phyloP scores from a whole-genome alignment of 208 protist species.

The Leishmania amazonensis region DNA sequence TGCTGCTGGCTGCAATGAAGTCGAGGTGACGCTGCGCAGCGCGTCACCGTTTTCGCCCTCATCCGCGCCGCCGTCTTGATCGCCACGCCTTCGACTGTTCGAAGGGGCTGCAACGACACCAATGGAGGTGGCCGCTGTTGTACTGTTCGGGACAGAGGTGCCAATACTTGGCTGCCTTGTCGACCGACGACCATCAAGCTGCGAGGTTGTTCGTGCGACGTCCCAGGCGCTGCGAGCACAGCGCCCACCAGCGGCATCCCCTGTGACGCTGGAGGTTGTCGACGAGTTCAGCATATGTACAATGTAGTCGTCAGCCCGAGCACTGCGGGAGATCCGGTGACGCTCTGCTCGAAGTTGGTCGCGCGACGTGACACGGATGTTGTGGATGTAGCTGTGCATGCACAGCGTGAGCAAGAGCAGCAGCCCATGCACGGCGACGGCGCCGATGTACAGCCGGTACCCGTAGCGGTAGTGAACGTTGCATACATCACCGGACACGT shows the following conservation, averaged over 20 bases:
- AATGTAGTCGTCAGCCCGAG: slow-evolving; percentile 16
- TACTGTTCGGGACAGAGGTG: background rate
- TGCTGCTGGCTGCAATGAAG: background rate
- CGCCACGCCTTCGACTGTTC: background rate
- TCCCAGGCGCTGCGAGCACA: background rate
- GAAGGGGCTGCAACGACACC: background rate
- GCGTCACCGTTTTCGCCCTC: background rate
- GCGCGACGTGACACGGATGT: slow-evolving; percentile 32
- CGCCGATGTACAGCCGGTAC: slow-evolving; percentile 60
- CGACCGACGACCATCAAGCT: background rate
- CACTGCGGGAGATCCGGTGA: slow-evolving; percentile 5
- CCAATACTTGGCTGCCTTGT: background rate
- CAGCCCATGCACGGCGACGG: slow-evolving; percentile 47
- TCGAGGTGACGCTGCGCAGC: background rate
- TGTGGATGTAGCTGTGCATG: slow-evolving; percentile 58
- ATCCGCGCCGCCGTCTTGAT: background rate
- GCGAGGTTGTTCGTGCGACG: background rate
- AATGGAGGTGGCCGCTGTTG: no score
- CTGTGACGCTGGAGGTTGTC: background rate
- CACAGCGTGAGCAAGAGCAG: slow-evolving; percentile 47
- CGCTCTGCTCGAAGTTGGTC: slow-evolving; percentile 38
- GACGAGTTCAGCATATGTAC: slow-evolving; percentile 15
- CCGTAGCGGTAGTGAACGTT: slow-evolving; percentile 47
- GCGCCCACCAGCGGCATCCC: background rate
- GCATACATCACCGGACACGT: slow-evolving; percentile 25